Percentiles rank a stretch among this genome's conserved stretches.
Evolutionary conservation across 1,284 basidiomycete species (phyloP).

Genomic region (Tylopilus sp.): DNA sequence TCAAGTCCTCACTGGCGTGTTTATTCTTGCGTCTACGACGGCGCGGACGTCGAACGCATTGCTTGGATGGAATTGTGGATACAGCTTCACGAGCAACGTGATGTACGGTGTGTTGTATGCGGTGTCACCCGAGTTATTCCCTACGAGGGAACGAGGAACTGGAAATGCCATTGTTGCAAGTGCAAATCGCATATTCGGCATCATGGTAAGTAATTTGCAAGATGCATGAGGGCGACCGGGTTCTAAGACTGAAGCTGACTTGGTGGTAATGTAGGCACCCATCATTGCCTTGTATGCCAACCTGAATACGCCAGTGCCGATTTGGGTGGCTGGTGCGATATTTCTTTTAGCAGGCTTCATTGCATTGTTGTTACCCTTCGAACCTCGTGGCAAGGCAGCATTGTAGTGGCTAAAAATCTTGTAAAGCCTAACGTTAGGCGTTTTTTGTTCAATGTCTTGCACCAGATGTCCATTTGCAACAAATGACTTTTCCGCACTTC

Average conservation of each 20-base stretch:
- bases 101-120: slow-evolving; percentile 81
- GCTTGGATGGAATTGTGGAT: slow-evolving; percentile 68
- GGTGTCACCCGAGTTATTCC: slow-evolving; percentile 69
- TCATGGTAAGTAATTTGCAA: slow-evolving; percentile 49
- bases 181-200: slow-evolving; percentile 59
- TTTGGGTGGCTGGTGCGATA: slow-evolving; percentile 67
- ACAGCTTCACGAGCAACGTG: slow-evolving; percentile 64
- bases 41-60: slow-evolving; percentile 64
- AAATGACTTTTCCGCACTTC: neutral
- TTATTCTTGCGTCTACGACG: slow-evolving; percentile 71
- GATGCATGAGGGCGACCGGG: neutral
- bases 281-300: slow-evolving; percentile 66
- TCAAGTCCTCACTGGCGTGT: slow-evolving; percentile 65
- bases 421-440: neutral
- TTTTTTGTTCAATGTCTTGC: neutral
- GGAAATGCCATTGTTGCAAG: slow-evolving; percentile 59
- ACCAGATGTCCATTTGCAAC: neutral
- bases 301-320: slow-evolving; percentile 61
- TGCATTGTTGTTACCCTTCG: slow-evolving; percentile 68
- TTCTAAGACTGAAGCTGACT: neutral
- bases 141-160: slow-evolving; percentile 68
- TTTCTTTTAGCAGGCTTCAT: slow-evolving; percentile 63
- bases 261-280: slow-evolving; percentile 46
- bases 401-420: slow-evolving; percentile 35
- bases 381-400: slow-evolving; percentile 67